These are phyloP conservation scores for Starmera dryadoides DNA, from an alignment of 805 yeast species.

Conservation along the genomic window DNA sequence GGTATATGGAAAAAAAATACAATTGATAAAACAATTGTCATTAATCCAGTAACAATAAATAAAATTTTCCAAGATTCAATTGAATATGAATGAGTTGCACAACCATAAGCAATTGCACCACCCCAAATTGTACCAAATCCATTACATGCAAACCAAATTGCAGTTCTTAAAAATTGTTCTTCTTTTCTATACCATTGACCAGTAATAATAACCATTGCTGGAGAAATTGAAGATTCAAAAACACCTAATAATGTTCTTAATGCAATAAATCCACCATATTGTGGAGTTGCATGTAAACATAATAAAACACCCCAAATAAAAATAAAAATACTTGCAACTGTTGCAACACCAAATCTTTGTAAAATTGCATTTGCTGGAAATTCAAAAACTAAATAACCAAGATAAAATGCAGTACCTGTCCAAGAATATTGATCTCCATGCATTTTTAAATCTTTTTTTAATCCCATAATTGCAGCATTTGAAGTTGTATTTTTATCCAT, in stretches of 20 bases:
- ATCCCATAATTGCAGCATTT: slow-evolving; percentile 38
- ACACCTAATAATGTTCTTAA: slow-evolving; percentile 41
- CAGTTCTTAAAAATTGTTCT: slow-evolving; percentile 24
- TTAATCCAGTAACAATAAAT: slow-evolving; percentile 45
- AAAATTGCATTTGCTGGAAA: slow-evolving; percentile 35
- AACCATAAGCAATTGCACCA: slow-evolving; percentile 39
- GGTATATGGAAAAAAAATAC: slow-evolving; percentile 37
- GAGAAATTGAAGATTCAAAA: slow-evolving; percentile 35
- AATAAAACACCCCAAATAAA: slow-evolving; percentile 41
- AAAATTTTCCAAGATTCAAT: slow-evolving; percentile 45
- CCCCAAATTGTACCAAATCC: slow-evolving; percentile 35
- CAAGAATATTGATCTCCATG: slow-evolving; percentile 34
- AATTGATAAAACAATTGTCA: slow-evolving; percentile 41
- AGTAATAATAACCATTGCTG: slow-evolving; percentile 15
- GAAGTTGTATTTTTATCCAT: slow-evolving; percentile 35
- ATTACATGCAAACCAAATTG: slow-evolving; percentile 23
- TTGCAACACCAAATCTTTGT: slow-evolving; percentile 44
- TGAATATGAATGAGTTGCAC: slow-evolving; percentile 24
- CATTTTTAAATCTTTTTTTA: slow-evolving; percentile 32
- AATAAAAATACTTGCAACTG: slow-evolving; percentile 29
- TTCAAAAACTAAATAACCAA: slow-evolving; percentile 48
- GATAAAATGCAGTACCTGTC: slow-evolving; percentile 41
- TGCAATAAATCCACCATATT: slow-evolving; percentile 38
- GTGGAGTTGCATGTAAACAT: slow-evolving; percentile 33
- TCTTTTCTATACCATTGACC: slow-evolving; percentile 14